Conservation (phyloP, 306 rosid species). For the Corylus americana region DNA sequence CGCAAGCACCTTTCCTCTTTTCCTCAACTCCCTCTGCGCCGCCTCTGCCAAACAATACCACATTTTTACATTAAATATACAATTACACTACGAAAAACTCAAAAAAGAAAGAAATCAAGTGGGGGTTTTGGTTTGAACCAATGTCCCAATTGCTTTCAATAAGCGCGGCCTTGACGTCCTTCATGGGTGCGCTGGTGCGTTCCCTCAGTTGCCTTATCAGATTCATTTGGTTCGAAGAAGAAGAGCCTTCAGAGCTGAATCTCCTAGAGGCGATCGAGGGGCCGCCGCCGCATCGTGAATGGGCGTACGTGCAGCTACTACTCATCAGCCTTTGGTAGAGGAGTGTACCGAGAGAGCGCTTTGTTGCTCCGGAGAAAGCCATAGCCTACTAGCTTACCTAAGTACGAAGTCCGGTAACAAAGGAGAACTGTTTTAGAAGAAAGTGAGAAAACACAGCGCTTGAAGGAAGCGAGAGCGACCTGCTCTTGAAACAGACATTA, state of each 20-base stretch:
- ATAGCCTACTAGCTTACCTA: slow-evolving; percentile 12
- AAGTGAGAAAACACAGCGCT: background rate
- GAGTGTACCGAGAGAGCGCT: slow-evolving; percentile 36
- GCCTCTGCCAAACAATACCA: slow-evolving; percentile 41
- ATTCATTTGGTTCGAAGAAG: slow-evolving; percentile 49
- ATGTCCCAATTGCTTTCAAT: slow-evolving; percentile 83
- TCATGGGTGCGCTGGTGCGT: slow-evolving; percentile 81
- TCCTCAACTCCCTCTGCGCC: slow-evolving; percentile 84
- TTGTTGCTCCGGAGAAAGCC: slow-evolving; percentile 44
- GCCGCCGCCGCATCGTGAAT: slow-evolving; percentile 1
- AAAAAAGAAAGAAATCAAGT: background rate
- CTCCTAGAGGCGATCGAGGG: slow-evolving; percentile 32
- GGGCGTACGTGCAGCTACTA: background rate
- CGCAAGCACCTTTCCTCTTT: slow-evolving; percentile 74
- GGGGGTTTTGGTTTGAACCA: slow-evolving; percentile 27
- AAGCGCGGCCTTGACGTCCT: slow-evolving; percentile 88
- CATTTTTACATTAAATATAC: background rate
- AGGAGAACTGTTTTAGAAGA: background rate
- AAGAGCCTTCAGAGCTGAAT: slow-evolving; percentile 27
- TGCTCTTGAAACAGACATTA: background rate
- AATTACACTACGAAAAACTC: background rate
- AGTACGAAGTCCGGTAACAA: background rate
- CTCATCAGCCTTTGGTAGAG: slow-evolving; percentile 25
- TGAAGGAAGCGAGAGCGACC: background rate
- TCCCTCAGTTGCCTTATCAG: slow-evolving; percentile 78